A percentile compares a stretch with the other conserved stretches of the same genome.
Evolutionary conservation across 83 land plant species (phyloP).

Genomic region (Diphasiastrum complanatum): DNA sequence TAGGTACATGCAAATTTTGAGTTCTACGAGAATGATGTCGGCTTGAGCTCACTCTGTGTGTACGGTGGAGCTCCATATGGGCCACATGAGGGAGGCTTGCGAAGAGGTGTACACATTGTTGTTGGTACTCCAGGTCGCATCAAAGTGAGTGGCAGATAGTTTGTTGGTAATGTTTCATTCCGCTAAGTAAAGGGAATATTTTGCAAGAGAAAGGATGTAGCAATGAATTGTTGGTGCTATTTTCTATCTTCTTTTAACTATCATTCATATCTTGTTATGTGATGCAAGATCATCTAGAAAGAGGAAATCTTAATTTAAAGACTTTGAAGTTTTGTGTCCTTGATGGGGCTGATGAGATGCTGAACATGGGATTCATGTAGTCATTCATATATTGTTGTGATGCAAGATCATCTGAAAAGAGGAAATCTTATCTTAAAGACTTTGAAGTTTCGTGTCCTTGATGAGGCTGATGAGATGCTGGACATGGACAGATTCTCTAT

Average conservation of each 20-base stretch:
- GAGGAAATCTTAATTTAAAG: conserved; percentile 63
- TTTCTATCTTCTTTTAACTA: neutral
- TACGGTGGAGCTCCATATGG: conserved; percentile 84
- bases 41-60: conserved; percentile 59
- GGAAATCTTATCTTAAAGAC: conserved; percentile 61
- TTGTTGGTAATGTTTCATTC: neutral
- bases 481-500: too few species aligned
- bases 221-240: neutral
- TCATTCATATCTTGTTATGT: neutral
- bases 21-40: conserved; percentile 65
- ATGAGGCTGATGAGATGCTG: conserved; percentile 99
- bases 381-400: neutral
- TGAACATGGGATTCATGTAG: conserved; percentile 98
- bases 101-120: conserved; percentile 82
- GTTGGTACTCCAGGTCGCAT: conserved; percentile 96
- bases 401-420: conserved; percentile 75
- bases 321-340: conserved; percentile 82
- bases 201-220: neutral
- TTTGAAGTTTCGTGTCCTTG: conserved; percentile 87
- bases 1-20: conserved; percentile 89
- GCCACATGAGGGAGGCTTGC: conserved; percentile 60
- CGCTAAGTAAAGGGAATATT: neutral
- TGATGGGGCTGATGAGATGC: conserved; percentile 99
- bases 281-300: conserved; percentile 69
- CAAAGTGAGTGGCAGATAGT: conserved; percentile 42